Base-by-base conservation (phyloP, 352 stramenopile species). In the Pythium rhizo-oryzae region DNA sequence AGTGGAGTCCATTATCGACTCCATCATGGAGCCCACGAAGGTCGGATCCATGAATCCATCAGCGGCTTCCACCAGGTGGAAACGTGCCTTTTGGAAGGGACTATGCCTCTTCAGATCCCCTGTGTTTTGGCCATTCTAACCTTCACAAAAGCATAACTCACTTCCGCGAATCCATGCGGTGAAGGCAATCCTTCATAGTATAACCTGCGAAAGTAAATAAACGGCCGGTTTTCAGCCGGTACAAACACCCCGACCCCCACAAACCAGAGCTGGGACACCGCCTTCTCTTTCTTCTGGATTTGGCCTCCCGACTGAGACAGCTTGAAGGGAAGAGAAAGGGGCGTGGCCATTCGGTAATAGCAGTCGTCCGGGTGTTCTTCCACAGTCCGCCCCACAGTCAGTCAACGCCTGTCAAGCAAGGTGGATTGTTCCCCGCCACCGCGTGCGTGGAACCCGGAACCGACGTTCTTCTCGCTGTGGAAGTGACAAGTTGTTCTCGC, bases 261-360 rank as follows among this genome's bases (percentile, higher is more conserved):
- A 19, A 59, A 44, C 30, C 52, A 59, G 52, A 59, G 50, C 8
- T 49, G 43, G 43, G 43, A 49, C 43, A 49, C 2, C 11, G 19
- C 16, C 6, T 41, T 41, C 12, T 15, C 35, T 51, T 51, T 50
- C 18, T 18, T 11, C 44, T 51, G 44, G 44, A 51, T 51, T 51
- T 51, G 44, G 44, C 8, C 44, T 30, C 21, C 43, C 24, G 21
- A 35, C 51, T 59, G 52, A 39, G 52, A 59, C 52, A 59, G 33
- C 52, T 59, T 59, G 52, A 59, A 46, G 52, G 52, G 24, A 59
- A 59, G 52, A 59, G 37, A 59, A 39, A 47, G 52, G 30, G 30
- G 11, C 18, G 28, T 43, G 24, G 44, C 44, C 44, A 59, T 59
- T 44, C 52, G 30, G 16, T 49, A n/a, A n/a, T 47, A 18, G 12